phyloP scores from a whole-genome alignment of 2,329 filamentous ascomycete species.

The Verticillium nonalfalfae region DNA sequence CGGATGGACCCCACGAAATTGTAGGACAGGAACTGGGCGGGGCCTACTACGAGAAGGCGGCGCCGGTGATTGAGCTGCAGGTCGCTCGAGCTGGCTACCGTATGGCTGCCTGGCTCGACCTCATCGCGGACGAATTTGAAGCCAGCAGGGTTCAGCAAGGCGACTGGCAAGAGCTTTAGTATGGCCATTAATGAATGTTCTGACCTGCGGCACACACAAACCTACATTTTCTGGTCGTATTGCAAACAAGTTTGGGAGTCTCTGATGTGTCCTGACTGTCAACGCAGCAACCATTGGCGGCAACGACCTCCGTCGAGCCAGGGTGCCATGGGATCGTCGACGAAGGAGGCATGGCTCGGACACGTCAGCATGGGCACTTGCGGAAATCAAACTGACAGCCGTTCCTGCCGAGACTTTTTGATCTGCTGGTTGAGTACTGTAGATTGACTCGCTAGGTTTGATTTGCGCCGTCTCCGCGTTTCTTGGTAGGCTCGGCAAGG shows the following conservation, averaged over 20 bases:
- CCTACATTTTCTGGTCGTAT: background rate
- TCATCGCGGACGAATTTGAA: constrained; percentile 39
- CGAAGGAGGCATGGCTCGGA: background rate
- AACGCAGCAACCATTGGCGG: background rate
- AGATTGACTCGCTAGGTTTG: background rate
- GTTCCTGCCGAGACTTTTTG: background rate
- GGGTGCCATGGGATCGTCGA: background rate
- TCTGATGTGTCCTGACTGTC: background rate
- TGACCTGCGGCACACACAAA: background rate
- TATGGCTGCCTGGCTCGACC: constrained; percentile 61
- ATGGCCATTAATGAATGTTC: background rate
- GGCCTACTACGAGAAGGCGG: constrained; percentile 57
- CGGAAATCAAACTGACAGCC: background rate
- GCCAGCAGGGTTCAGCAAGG: constrained; percentile 1
- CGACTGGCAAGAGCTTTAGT: background rate
- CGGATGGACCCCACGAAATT: constrained; percentile 52
- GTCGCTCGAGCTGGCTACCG: constrained; percentile 64
- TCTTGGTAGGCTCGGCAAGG: background rate
- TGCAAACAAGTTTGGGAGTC: background rate
- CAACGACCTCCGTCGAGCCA: background rate
- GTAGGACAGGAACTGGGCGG: constrained; percentile 53
- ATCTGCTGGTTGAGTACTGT: background rate
- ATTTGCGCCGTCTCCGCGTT: background rate
- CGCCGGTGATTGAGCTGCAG: constrained; percentile 58
- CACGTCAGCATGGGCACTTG: background rate